Evolutionary conservation across 768 basidiomycete genomes (phyloP), one percentile per base, ranked within the genome.

Genomic region (Leucosporidium scottii): DNA sequence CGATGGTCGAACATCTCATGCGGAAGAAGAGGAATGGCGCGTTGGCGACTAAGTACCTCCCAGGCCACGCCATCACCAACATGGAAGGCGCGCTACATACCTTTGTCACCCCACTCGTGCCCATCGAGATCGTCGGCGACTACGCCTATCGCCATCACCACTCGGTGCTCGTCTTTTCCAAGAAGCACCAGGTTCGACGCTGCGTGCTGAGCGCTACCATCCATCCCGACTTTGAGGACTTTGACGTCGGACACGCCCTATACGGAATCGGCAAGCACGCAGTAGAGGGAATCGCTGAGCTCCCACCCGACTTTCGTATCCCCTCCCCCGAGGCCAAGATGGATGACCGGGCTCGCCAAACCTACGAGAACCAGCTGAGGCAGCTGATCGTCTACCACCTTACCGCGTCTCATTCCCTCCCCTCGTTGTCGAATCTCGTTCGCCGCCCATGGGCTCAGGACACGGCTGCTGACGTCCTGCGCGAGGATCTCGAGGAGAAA

Each of bases 211-310:
- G 62, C 21, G 66, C 68, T 8, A 55, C 57, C 6, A 36, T 74
- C 4, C 73, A 74, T 30, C 54, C 48, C 51, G 73, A 74, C 61
- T 74, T 74, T 49, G 73, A 74, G 60, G 53, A 61, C 44, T 31
- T 51, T 3, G 34, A 72, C 21, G 73, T 74, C 39, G 65, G 66
- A 13, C 59, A 58, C 20, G 20, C 23, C 4, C 57, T 74, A 21
- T 68, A 57, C 15, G 51, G 49, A 10, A 27, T 69, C 25, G 47
- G n/a, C 6, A 5, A 9, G 28, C 21, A 47, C 15, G 47, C 13
- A 17, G 20, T 53, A 12, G 6, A 10, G 1, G 65, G 59, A 8
- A 15, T 44, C 2, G 31, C 30, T 1, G 49, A 53, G 21, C 18
- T 67, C 0, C 47, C 31, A 1, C 30, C 30, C 55, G 23, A 28